These are phyloP conservation scores for Umbelopsis ramanniana DNA, from an alignment of 192 early-diverging fungal genomes.

Conservation along the genomic window DNA sequence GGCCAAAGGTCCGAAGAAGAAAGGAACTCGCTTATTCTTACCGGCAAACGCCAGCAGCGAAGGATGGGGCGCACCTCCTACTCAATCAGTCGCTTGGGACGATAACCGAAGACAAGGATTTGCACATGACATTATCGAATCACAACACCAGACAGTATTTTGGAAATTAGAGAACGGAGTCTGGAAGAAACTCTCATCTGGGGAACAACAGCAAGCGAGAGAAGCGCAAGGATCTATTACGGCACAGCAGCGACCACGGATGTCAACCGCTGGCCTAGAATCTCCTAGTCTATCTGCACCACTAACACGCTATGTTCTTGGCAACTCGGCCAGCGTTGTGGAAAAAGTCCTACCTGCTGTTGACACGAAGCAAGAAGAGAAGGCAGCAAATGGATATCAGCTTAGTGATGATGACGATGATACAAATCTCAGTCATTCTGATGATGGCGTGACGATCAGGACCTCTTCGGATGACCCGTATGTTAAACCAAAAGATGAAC, in stretches of 20 bases:
- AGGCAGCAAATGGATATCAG: neutral
- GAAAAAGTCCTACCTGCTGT: neutral
- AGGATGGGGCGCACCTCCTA: conserved; percentile 35
- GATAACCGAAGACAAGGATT: conserved; percentile 35
- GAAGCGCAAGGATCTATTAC: neutral
- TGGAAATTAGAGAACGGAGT: conserved; percentile 26
- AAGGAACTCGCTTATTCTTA: conserved; percentile 3
- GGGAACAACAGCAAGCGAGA: neutral
- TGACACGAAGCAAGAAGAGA: neutral
- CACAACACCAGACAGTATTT: conserved; percentile 36
- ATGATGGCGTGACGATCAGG: neutral
- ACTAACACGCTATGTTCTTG: neutral
- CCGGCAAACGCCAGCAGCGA: conserved; percentile 12
- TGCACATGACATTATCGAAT: conserved; percentile 31
- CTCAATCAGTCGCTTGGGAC: conserved; percentile 29
- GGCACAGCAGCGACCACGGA: neutral
- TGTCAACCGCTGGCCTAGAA: neutral
- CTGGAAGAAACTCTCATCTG: conserved; percentile 29
- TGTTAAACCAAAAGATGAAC: neutral
- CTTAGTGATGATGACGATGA: conserved; percentile 13
- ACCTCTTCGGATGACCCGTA: neutral
- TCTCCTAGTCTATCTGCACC: neutral
- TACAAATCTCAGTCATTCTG: neutral
- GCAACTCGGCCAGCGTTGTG: neutral
- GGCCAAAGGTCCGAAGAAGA: conserved; percentile 1